Percentiles rank a stretch among this genome's conserved stretches.
These are phyloP conservation scores for Candida chilensis DNA, from an alignment of 805 yeast genomes.

Conservation along the genomic window DNA sequence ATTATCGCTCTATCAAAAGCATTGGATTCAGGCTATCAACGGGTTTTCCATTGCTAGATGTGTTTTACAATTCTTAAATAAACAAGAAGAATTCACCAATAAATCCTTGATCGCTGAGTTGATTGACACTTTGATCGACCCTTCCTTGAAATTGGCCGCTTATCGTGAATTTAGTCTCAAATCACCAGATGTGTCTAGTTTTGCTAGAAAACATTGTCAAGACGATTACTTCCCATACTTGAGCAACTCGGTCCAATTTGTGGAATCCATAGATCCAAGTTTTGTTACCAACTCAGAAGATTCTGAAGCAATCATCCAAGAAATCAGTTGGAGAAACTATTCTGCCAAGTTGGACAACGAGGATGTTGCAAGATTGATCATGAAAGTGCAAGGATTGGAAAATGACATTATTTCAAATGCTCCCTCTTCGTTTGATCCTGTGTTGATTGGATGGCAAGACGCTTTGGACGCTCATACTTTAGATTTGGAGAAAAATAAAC, in stretches of 20 bases:
- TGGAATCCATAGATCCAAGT: slow-evolving; percentile 20
- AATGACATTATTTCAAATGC: slow-evolving; percentile 19
- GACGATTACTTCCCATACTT: slow-evolving; percentile 21
- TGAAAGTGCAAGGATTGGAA: slow-evolving; percentile 23
- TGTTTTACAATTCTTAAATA: slow-evolving; percentile 44
- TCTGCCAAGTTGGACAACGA: slow-evolving; percentile 60
- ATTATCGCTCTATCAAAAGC: slow-evolving; percentile 38
- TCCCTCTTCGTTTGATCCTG: slow-evolving; percentile 43
- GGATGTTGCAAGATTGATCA: slow-evolving; percentile 56
- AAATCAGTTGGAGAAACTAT: slow-evolving; percentile 41
- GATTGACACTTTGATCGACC: slow-evolving; percentile 53
- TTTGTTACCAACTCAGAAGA: slow-evolving; percentile 17
- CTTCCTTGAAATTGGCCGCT: slow-evolving; percentile 48
- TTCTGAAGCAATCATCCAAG: slow-evolving; percentile 20
- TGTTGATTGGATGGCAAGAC: slow-evolving; percentile 61
- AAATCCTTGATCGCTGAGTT: slow-evolving; percentile 44
- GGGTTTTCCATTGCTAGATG: slow-evolving; percentile 55
- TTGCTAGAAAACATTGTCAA: slow-evolving; percentile 33
- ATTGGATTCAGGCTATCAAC: slow-evolving; percentile 44
- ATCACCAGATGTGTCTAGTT: slow-evolving; percentile 38
- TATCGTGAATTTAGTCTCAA: slow-evolving; percentile 25
- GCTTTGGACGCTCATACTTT: slow-evolving; percentile 51
- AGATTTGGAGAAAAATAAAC: slow-evolving; percentile 37
- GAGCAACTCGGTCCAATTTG: slow-evolving; percentile 21
- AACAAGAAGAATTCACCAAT: slow-evolving; percentile 11